Percentiles rank a stretch among this genome's conserved stretches.
These are phyloP conservation scores for Lactarius evosmus DNA, from an alignment of 768 basidiomycete genomes.

Conservation along the genomic window DNA sequence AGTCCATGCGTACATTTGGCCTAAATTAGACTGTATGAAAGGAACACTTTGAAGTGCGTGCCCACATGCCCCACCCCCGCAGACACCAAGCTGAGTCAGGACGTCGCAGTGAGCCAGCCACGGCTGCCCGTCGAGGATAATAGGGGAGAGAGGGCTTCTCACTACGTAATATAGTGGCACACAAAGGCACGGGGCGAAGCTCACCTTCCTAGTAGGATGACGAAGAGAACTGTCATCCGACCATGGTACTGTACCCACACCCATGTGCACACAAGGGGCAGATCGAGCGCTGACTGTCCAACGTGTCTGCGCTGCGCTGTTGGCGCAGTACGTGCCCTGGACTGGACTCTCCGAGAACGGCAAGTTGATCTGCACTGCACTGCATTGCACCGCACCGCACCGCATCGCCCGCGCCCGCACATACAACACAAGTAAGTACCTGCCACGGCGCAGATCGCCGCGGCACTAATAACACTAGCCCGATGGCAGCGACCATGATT, in stretches of 20 bases:
- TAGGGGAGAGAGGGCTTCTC: too few species aligned
- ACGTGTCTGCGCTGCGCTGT: background rate
- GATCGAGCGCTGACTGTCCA: background rate
- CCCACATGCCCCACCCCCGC: too few species aligned
- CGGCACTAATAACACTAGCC: background rate
- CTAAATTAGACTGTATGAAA: background rate
- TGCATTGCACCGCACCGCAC: background rate
- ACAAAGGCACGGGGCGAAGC: too few species aligned
- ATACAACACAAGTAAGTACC: too few species aligned
- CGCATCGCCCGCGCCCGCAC: background rate
- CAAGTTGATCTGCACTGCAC: background rate
- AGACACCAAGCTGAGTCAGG: background rate
- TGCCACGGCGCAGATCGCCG: background rate
- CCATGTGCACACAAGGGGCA: background rate
- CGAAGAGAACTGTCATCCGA: too few species aligned
- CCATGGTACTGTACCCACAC: background rate
- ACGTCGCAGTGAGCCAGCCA: background rate
- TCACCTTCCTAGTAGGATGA: too few species aligned
- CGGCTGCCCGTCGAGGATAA: too few species aligned
- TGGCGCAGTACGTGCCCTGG: background rate
- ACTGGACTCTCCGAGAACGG: background rate
- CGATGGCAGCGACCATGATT: too few species aligned
- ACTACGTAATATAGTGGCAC: background rate
- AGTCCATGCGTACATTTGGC: background rate
- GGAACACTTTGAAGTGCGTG: background rate